phyloP scores from a whole-genome alignment of 1,284 basidiomycete species.

The Golubevia pallescens region DNA sequence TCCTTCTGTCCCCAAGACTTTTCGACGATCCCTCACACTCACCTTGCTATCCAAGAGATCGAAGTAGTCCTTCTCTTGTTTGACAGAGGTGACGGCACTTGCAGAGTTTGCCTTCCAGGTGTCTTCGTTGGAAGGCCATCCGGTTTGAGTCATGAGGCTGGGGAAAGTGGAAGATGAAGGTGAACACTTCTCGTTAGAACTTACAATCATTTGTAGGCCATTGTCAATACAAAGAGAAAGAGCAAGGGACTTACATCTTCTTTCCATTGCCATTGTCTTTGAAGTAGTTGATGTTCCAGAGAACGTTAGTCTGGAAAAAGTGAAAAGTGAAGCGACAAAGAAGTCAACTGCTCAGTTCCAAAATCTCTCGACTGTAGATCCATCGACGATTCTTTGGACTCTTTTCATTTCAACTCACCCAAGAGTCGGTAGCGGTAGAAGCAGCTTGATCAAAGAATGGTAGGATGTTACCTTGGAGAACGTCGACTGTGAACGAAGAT shows the following conservation, averaged over 20 bases:
- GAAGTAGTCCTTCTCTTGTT: constrained; percentile 17
- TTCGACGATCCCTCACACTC: no score
- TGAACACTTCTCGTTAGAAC: no score
- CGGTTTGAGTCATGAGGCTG: constrained; percentile 14
- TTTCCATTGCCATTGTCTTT: constrained; percentile 13
- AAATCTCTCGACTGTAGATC: no score
- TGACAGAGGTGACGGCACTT: constrained; percentile 13
- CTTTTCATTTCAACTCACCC: constrained; percentile 5
- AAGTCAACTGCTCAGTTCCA: neutral
- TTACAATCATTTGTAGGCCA: no score
- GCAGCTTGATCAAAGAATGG: constrained; percentile 18
- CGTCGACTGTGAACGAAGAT: constrained; percentile 4
- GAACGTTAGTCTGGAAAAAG: neutral
- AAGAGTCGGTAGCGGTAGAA: neutral
- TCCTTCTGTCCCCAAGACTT: no score
- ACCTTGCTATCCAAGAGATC: constrained; percentile 16
- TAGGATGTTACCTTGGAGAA: constrained; percentile 13
- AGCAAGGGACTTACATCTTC: constrained; percentile 11
- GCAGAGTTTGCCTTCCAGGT: constrained; percentile 16
- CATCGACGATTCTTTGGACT: no score
- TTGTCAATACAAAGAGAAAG: no score
- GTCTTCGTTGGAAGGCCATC: constrained; percentile 17
- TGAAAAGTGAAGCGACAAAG: neutral
- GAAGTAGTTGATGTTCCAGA: constrained; percentile 13
- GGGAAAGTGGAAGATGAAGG: no score